Percentiles rank a stretch among this genome's conserved stretches.
phyloP scores from a whole-genome alignment of 306 rosid genomes.

The Inga laurina region DNA sequence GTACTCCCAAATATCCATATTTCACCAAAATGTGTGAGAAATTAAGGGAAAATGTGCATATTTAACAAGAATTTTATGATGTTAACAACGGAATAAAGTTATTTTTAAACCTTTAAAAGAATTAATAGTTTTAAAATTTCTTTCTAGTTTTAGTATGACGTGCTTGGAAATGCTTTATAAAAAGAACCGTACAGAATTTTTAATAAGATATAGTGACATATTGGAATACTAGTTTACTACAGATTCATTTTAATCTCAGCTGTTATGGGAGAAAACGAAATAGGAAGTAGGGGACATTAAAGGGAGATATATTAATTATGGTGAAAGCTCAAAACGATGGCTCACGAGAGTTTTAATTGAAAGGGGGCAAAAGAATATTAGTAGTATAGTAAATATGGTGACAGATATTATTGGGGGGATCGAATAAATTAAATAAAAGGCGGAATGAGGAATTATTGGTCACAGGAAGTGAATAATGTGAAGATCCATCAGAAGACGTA shows the following conservation, averaged over 20 bases:
- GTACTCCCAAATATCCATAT: no score
- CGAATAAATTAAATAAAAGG: slow-evolving; percentile 15
- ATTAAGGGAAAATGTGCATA: no score
- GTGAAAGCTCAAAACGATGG: not conserved
- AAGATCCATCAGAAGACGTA: not conserved
- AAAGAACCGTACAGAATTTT: not conserved
- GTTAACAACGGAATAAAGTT: no score
- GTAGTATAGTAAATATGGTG: not conserved
- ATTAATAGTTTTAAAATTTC: no score
- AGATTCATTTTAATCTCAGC: not conserved
- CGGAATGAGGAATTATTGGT: slow-evolving; percentile 16
- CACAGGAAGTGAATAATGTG: slow-evolving; percentile 14
- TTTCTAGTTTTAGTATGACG: not conserved
- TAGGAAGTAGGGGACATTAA: not conserved
- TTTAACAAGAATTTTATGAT: no score
- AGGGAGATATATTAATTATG: not conserved
- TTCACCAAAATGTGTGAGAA: no score
- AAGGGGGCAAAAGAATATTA: not conserved
- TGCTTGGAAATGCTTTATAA: not conserved
- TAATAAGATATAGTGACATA: not conserved
- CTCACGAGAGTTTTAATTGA: slow-evolving; percentile 34
- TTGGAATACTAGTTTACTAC: no score
- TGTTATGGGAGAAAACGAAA: not conserved
- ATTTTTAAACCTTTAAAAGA: no score
- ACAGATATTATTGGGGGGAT: not conserved